A percentile compares a stretch with the other conserved stretches of the same genome.
phyloP scores from a whole-genome alignment of 1,139 yeast species.

The Torulaspora globosa region DNA sequence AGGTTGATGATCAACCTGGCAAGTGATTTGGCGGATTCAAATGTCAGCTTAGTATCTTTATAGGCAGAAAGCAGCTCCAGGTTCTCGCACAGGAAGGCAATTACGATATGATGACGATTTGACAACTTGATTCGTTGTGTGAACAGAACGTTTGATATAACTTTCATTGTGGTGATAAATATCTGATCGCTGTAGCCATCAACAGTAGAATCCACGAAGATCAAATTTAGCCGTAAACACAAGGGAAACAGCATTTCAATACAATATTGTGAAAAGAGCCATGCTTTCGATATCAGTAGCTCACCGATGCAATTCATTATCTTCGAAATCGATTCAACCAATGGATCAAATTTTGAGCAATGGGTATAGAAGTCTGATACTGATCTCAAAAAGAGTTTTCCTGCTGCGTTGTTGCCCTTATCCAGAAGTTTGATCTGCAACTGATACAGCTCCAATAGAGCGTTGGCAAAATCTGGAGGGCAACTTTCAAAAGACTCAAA shows the following conservation, averaged over 20 bases:
- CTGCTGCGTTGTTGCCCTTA: conserved; percentile 24
- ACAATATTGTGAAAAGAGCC: conserved; percentile 66
- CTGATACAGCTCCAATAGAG: conserved; percentile 25
- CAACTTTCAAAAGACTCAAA: conserved; percentile 22
- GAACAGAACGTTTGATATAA: conserved; percentile 53
- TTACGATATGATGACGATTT: conserved; percentile 67
- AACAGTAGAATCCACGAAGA: conserved; percentile 4
- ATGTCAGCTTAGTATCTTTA: conserved; percentile 15
- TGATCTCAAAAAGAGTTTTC: conserved; percentile 28
- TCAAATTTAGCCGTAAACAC: conserved; percentile 36
- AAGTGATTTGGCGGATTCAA: conserved; percentile 43
- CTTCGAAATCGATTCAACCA: conserved; percentile 10
- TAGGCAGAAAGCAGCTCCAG: conserved; percentile 45
- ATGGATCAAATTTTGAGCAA: conserved; percentile 9
- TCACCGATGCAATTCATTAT: conserved; percentile 37
- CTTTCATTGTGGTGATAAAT: conserved; percentile 43
- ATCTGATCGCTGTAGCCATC: conserved; percentile 26
- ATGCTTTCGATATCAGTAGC: conserved; percentile 47
- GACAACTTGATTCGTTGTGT: conserved; percentile 67
- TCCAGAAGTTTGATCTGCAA: conserved; percentile 23
- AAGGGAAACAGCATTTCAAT: conserved; percentile 48
- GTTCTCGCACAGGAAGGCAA: conserved; percentile 46
- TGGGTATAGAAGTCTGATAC: conserved; percentile 30
- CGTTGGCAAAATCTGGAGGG: conserved; percentile 8
- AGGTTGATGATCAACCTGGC: conserved; percentile 61